Conservation (phyloP, 176 grass and related monocot species). For the Areca catechu region DNA sequence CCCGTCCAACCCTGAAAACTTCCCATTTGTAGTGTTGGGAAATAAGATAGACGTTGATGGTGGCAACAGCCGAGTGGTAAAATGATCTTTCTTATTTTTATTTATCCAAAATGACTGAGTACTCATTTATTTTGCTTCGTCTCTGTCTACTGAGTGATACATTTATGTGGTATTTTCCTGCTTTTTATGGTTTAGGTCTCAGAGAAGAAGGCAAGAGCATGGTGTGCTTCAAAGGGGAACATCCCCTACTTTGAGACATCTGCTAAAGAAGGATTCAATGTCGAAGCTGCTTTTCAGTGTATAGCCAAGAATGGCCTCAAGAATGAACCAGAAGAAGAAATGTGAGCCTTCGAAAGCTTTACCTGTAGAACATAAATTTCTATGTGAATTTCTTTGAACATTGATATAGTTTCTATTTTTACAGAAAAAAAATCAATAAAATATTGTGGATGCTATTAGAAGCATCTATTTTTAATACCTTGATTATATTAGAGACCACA, state of each 20-base stretch:
- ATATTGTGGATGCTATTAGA: no score
- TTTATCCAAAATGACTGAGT: background rate
- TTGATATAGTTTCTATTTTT: no score
- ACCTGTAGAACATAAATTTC: no score
- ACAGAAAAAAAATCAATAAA: no score
- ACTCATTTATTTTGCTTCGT: no score
- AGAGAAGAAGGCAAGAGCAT: slow-evolving; percentile 90
- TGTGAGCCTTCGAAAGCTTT: slow-evolving; percentile 36
- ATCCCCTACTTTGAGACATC: slow-evolving; percentile 97
- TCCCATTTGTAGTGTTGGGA: slow-evolving; percentile 76
- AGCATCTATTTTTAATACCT: no score
- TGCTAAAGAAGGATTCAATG: slow-evolving; percentile 87
- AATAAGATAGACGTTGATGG: slow-evolving; percentile 80
- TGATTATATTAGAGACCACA: no score
- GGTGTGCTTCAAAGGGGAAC: slow-evolving; percentile 89
- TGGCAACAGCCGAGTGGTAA: slow-evolving; percentile 68
- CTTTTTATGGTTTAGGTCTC: slow-evolving; percentile 48
- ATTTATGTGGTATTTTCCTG: slow-evolving; percentile 16
- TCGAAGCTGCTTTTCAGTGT: slow-evolving; percentile 91
- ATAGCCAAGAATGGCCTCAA: slow-evolving; percentile 81
- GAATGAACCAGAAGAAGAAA: slow-evolving; percentile 92
- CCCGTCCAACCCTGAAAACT: slow-evolving; percentile 78
- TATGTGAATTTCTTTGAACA: no score
- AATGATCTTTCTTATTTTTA: background rate
- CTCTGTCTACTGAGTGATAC: background rate